Evolutionary conservation across 2,329 filamentous ascomycete genomes (phyloP).

Genomic region (Pezizomycotina sp.): DNA sequence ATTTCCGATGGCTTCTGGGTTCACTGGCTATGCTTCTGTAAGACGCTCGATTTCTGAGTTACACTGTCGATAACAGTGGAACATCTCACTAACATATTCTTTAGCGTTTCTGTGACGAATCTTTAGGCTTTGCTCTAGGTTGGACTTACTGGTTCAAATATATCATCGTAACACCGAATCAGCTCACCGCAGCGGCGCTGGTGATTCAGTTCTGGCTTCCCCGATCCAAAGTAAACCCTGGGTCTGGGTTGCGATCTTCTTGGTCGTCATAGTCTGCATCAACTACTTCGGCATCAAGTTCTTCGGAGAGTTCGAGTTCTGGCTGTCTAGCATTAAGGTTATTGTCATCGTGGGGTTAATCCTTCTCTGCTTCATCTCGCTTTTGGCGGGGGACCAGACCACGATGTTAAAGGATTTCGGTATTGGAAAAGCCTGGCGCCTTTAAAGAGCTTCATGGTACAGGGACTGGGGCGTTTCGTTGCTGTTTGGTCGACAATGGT

Average conservation of each 20-base stretch:
- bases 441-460: conserved; percentile 38
- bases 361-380: conserved; percentile 46
- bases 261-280: conserved; percentile 45
- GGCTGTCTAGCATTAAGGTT: conserved; percentile 47
- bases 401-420: conserved; percentile 46
- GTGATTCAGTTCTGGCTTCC: conserved; percentile 65
- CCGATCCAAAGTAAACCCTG: conserved; percentile 51
- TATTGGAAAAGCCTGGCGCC: conserved; percentile 48
- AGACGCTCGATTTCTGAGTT: too few species aligned
- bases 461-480: conserved; percentile 35
- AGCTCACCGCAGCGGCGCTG: conserved; percentile 62
- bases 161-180: conserved; percentile 71
- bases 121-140: conserved; percentile 62
- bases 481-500: conserved; percentile 56
- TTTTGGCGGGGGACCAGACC: conserved; percentile 46
- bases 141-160: conserved; percentile 63
- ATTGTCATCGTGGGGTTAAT: conserved; percentile 50
- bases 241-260: conserved; percentile 63
- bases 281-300: conserved; percentile 54
- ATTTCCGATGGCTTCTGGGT: conserved; percentile 61
- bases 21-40: conserved; percentile 63
- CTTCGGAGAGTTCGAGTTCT: conserved; percentile 51
- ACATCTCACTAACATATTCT: too few species aligned
- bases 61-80: too few species aligned
- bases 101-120: conserved; percentile 68